Evolutionary conservation across 192 early-diverging fungal genomes (phyloP).

Genomic region (Phlyctochytrium planicorne): DNA sequence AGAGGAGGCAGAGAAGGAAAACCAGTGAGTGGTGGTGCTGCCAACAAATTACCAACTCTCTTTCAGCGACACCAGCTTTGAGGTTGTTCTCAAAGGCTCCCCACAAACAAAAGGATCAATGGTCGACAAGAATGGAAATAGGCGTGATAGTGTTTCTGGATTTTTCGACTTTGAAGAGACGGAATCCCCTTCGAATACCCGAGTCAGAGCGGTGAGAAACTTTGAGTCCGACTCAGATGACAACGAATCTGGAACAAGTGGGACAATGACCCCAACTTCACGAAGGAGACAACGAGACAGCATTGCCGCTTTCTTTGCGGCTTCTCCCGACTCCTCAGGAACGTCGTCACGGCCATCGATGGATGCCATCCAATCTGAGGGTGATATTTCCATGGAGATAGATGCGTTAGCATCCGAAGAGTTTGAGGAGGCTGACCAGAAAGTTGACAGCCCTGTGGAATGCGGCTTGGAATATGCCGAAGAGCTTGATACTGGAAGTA

Average conservation of each 20-base stretch:
- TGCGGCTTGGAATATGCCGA: no score
- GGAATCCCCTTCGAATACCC: neutral
- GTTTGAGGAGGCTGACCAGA: no score
- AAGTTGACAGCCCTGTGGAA: no score
- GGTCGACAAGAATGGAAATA: neutral
- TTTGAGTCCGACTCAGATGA: neutral
- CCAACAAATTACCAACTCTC: no score
- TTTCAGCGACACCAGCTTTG: slow-evolving; percentile 25
- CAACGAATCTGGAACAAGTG: neutral
- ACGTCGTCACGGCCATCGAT: no score
- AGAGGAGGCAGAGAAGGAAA: neutral
- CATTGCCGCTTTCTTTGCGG: slow-evolving; percentile 18
- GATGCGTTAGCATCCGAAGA: no score
- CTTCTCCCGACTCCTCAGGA: no score
- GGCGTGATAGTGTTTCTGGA: neutral
- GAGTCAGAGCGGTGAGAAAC: neutral
- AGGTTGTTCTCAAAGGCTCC: slow-evolving; percentile 16
- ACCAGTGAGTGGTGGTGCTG: neutral
- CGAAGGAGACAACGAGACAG: no score
- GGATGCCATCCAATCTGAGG: no score
- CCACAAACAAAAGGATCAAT: neutral
- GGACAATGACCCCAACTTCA: neutral
- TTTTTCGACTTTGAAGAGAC: neutral
- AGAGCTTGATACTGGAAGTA: no score
- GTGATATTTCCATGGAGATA: no score